Percentiles rank a stretch among this genome's conserved stretches.
Conservation (phyloP, 2,329 filamentous ascomycete species). For the Parascedosporium putredinis region DNA sequence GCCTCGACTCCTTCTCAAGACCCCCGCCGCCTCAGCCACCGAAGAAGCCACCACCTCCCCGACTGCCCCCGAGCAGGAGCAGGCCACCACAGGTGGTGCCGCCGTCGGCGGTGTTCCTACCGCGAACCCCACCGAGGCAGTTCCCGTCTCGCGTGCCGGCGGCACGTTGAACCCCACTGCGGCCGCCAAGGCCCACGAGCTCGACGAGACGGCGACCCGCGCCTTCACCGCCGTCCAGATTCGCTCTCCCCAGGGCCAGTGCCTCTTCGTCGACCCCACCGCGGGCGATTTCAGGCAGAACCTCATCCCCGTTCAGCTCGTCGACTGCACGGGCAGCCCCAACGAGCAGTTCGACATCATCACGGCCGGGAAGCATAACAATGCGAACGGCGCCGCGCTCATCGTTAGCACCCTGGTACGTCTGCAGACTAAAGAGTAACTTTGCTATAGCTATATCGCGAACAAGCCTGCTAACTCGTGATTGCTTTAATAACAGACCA, state of each 20-base stretch:
- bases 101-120: conserved; percentile 18
- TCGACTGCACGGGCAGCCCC: conserved; percentile 30
- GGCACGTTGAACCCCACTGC: conserved; percentile 37
- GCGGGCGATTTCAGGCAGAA: conserved; percentile 45
- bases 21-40: background rate
- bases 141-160: conserved; percentile 40
- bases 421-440: too few relatives aligned
- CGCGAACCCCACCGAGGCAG: conserved; percentile 29
- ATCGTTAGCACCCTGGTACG: conserved; percentile 33
- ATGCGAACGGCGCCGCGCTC: conserved; percentile 29
- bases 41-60: background rate
- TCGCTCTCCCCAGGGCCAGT: conserved; percentile 36
- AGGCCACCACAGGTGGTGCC: background rate
- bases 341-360: conserved; percentile 42
- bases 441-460: too few relatives aligned
- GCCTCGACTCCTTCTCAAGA: background rate
- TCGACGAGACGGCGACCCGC: conserved; percentile 35
- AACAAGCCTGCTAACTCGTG: too few relatives aligned
- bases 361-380: conserved; percentile 37
- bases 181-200: conserved; percentile 35
- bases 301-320: conserved; percentile 37
- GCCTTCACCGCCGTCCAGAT: conserved; percentile 34
- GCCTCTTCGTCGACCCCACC: conserved; percentile 39
- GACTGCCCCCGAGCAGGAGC: background rate
- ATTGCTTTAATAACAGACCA: conserved; percentile 22